Evolutionary conservation across 805 yeast genomes (phyloP).

Genomic region (Candida lessepsii): DNA sequence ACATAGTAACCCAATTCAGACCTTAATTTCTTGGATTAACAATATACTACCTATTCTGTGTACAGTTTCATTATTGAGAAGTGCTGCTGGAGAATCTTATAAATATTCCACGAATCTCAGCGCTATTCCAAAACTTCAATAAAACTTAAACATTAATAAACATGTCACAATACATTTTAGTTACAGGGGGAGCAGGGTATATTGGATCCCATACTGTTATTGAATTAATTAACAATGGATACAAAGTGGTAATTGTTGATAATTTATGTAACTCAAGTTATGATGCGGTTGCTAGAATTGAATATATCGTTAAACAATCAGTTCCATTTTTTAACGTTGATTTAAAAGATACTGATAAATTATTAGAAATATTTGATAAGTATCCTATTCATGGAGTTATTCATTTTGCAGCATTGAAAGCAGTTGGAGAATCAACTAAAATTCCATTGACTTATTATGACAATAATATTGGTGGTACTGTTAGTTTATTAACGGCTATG

Average conservation of each 20-base stretch:
- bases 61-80: background rate
- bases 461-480: conserved; percentile 66
- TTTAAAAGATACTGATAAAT: conserved; percentile 46
- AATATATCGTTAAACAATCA: conserved; percentile 46
- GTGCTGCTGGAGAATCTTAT: no score
- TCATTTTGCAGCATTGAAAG: conserved; percentile 82
- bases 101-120: conserved; percentile 14
- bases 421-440: conserved; percentile 74
- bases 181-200: conserved; percentile 87
- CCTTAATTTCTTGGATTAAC: background rate
- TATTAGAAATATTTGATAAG: conserved; percentile 47
- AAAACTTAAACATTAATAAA: background rate
- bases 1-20: background rate
- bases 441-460: conserved; percentile 68
- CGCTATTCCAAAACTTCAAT: no score
- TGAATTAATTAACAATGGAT: conserved; percentile 58
- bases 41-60: background rate
- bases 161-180: conserved; percentile 44
- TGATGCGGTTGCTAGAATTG: conserved; percentile 64
- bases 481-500: conserved; percentile 57
- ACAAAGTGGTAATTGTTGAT: conserved; percentile 72
- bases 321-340: conserved; percentile 61
- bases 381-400: conserved; percentile 58
- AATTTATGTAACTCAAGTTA: conserved; percentile 64
- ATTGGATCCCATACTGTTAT: conserved; percentile 81